Base-by-base conservation (phyloP, 179 eudicot species). In the Camellia oleifera region DNA sequence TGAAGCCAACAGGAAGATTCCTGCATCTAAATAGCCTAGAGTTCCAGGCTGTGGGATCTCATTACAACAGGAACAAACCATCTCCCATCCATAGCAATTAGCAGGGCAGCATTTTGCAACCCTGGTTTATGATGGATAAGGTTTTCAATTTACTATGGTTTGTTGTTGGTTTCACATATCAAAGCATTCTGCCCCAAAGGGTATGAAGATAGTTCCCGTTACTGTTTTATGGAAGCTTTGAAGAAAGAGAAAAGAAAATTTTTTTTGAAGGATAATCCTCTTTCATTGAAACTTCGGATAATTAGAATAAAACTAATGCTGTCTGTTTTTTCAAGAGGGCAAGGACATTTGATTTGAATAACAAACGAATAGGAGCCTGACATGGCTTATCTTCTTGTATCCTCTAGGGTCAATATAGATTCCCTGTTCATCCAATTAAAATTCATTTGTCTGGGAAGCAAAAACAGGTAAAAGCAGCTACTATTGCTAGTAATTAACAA, bases 81-180 rank as follows among this genome's bases (percentile, higher is more conserved):
- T 32, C 15, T 67, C 48, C 40, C 46, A 32, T 67, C 45, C 48
- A 20, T 23, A 18, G 32, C 26, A 26, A 26, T 26, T 26, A 26
- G 26, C 26, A 65, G 69, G 69, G 45, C 46, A 32, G 48, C 71
- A 67, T 67, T 67, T 23, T 32, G 15, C 15, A 12, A 23, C 9
- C 71, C 71, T 40, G 45, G n/a, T 67, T 40, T 67, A 67, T 60
- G 48, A 67, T 67, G 45, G 45, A 67, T 67, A 46, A 67, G 48
- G 71, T 32, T 32, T 20, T 13, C 9, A 40, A 32, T 26, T 40
- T 40, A 6, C 46, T 67, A 11, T 4, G 15, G 44, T 40, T 67
- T 7, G 48, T 32, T 40, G 5, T 67, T 67, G 46, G n/a, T 32
- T 67, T 60, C 26, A 6, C 17, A 18, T 50, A 71, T 48, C 12